These are phyloP conservation scores for Ogataea glucozyma DNA, from an alignment of 805 yeast species.

Conservation along the genomic window DNA sequence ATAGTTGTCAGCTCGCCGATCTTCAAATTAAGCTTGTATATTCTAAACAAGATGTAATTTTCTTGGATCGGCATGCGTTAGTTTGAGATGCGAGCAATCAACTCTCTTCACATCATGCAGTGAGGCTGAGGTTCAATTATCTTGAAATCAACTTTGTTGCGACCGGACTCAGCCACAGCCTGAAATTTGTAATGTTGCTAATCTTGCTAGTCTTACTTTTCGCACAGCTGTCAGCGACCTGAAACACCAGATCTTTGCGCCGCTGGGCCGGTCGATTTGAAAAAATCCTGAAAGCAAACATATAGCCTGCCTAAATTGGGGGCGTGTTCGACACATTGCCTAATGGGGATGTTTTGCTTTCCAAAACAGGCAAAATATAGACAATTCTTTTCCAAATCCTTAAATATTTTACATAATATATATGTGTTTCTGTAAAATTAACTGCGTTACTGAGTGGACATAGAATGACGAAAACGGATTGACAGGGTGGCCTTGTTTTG, in stretches of 20 bases:
- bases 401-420: slow-evolving; percentile 3
- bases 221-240: slow-evolving; percentile 5
- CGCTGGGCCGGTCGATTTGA: slow-evolving; percentile 3
- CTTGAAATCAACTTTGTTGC: neutral
- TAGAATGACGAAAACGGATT: neutral
- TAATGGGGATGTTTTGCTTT: slow-evolving; percentile 6
- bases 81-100: no score
- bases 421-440: slow-evolving; percentile 1
- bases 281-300: slow-evolving; percentile 4
- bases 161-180: neutral
- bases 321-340: slow-evolving; percentile 9
- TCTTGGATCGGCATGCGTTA: no score
- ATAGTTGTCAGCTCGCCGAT: no score
- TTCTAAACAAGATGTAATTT: no score
- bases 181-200: neutral
- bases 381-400: neutral
- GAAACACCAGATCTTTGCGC: slow-evolving; percentile 4
- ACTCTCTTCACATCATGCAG: neutral
- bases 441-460: neutral
- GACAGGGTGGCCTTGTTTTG: neutral
- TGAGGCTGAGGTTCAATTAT: neutral
- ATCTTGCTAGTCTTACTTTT: neutral
- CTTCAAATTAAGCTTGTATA: no score
- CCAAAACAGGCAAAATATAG: slow-evolving; percentile 4
- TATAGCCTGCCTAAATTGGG: slow-evolving; percentile 1